phyloP scores from a whole-genome alignment of 371 early-diverging fungal species.

The Gilbertella persicaria region DNA sequence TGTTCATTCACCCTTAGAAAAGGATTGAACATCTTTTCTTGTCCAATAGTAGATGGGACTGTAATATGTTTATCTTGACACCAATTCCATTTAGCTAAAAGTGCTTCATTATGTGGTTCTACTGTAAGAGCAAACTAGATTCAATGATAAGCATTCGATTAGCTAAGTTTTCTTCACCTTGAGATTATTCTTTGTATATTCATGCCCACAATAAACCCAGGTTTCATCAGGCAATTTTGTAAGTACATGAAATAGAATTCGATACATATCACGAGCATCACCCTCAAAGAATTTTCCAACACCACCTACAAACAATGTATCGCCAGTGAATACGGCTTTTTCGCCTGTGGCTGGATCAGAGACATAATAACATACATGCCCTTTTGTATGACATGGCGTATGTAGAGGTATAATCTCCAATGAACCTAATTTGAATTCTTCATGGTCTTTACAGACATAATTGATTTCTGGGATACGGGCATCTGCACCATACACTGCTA shows the following conservation, averaged over 20 bases:
- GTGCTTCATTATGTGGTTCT: slow-evolving; percentile 51
- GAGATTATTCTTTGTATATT: slow-evolving; percentile 40
- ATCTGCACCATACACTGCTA: slow-evolving; percentile 87
- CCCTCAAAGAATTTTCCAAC: slow-evolving; percentile 97
- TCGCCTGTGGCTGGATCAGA: slow-evolving; percentile 52
- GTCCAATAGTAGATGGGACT: slow-evolving; percentile 87
- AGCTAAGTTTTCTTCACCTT: slow-evolving; percentile 21
- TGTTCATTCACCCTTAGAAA: slow-evolving; percentile 84
- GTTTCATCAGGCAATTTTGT: slow-evolving; percentile 83
- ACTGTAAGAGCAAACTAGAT: slow-evolving; percentile 48
- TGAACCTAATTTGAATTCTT: slow-evolving; percentile 75
- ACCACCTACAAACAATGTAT: slow-evolving; percentile 58
- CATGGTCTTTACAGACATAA: slow-evolving; percentile 72
- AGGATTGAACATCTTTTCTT: slow-evolving; percentile 84
- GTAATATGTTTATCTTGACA: slow-evolving; percentile 56
- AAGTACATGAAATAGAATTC: slow-evolving; percentile 71
- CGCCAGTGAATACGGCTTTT: slow-evolving; percentile 53
- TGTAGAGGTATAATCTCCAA: slow-evolving; percentile 66
- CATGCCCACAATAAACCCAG: slow-evolving; percentile 82
- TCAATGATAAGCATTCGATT: background rate
- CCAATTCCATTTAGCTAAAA: slow-evolving; percentile 62
- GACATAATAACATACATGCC: slow-evolving; percentile 86
- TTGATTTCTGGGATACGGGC: slow-evolving; percentile 85
- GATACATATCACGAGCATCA: slow-evolving; percentile 83
- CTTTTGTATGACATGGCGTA: slow-evolving; percentile 91